Percentiles rank a stretch among this genome's conserved stretches.
Conservation (phyloP, 257 asterid species). For the Ilex aquifolium region DNA sequence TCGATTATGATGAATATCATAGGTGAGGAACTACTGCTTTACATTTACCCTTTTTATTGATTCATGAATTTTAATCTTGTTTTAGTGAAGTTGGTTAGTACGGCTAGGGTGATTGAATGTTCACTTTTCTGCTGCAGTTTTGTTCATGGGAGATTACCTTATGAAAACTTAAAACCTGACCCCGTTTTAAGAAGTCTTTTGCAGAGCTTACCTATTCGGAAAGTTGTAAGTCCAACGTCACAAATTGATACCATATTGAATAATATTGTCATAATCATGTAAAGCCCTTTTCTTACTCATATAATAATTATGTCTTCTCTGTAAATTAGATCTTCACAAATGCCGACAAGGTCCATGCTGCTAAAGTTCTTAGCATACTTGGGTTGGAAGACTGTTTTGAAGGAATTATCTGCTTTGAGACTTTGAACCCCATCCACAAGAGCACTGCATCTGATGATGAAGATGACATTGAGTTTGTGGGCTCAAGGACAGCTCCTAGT, state of each 20-base stretch:
- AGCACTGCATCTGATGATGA: slow-evolving; percentile 69
- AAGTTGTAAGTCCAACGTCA: slow-evolving; percentile 67
- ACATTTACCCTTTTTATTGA: background rate
- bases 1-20: slow-evolving; percentile 93
- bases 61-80: background rate
- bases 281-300: too few relatives aligned
- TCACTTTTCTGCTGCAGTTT: slow-evolving; percentile 37
- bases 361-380: slow-evolving; percentile 52
- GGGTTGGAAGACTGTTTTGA: slow-evolving; percentile 91
- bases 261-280: too few relatives aligned
- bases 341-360: slow-evolving; percentile 84
- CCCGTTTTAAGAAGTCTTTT: slow-evolving; percentile 74
- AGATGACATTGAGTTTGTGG: slow-evolving; percentile 65
- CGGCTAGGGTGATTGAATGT: too few relatives aligned
- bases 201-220: slow-evolving; percentile 63
- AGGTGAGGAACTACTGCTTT: slow-evolving; percentile 27
- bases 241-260: background rate
- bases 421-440: slow-evolving; percentile 74
- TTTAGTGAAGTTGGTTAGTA: too few relatives aligned
- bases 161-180: slow-evolving; percentile 76
- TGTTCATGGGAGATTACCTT: slow-evolving; percentile 96
- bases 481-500: slow-evolving; percentile 23
- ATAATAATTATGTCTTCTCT: background rate
- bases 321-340: slow-evolving; percentile 78
- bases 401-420: slow-evolving; percentile 91